Conservation (phyloP, 768 basidiomycete species). For the Phanerochaete sordida region DNA sequence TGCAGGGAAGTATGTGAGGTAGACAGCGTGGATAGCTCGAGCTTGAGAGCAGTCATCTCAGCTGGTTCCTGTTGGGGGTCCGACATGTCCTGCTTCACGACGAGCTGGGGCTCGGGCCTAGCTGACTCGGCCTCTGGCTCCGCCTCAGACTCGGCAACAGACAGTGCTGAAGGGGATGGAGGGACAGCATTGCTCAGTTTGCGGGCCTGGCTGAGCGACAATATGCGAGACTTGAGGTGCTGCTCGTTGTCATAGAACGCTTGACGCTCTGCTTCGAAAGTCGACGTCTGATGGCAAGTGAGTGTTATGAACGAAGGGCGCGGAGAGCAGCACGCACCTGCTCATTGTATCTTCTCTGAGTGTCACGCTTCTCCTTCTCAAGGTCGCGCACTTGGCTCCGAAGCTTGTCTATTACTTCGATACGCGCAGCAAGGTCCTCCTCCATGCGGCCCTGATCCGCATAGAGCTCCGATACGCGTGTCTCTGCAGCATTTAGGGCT, state of each 20-base stretch:
- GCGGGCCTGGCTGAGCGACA: constrained; percentile 67
- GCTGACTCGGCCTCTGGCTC: constrained; percentile 43
- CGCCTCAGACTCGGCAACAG: constrained; percentile 25
- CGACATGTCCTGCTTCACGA: constrained; percentile 44
- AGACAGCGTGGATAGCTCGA: constrained; percentile 84
- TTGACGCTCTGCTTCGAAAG: constrained; percentile 90
- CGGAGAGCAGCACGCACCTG: constrained; percentile 49
- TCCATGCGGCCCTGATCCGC: constrained; percentile 80
- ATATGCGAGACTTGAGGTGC: constrained; percentile 87
- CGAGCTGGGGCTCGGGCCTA: constrained; percentile 27
- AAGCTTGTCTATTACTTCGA: constrained; percentile 82
- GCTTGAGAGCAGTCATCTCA: constrained; percentile 79
- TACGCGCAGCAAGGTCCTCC: constrained; percentile 73
- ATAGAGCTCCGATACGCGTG: constrained; percentile 75
- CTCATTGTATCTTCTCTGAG: constrained; percentile 81
- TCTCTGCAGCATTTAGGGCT: constrained; percentile 63
- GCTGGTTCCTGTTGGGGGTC: constrained; percentile 77
- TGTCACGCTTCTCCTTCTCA: constrained; percentile 85
- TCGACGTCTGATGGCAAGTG: constrained; percentile 53
- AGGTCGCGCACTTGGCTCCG: constrained; percentile 77
- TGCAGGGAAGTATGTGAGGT: constrained; percentile 83
- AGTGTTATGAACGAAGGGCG: constrained; percentile 9
- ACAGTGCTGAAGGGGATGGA: constrained; percentile 25
- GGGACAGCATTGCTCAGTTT: constrained; percentile 40
- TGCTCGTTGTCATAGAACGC: constrained; percentile 92